Conservation (phyloP, 345 rosid species). For the Psidium guajava region DNA sequence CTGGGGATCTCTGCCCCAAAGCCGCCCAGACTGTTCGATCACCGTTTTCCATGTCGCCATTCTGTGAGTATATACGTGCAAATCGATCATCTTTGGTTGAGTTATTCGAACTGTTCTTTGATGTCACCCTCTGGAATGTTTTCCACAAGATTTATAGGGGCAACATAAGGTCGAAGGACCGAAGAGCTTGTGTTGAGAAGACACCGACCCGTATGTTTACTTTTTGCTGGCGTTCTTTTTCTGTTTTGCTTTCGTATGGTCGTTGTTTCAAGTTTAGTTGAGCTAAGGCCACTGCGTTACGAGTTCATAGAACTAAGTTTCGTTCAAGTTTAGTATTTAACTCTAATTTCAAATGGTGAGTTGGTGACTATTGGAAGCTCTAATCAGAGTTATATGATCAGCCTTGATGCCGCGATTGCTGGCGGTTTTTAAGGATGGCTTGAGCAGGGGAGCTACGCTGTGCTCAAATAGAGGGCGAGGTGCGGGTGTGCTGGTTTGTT, state of each 20-base stretch:
- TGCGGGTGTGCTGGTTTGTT: conserved; percentile 6
- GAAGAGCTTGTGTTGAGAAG: background rate
- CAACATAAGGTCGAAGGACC: conserved; percentile 7
- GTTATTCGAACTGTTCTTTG: background rate
- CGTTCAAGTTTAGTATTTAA: background rate
- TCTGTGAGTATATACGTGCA: conserved; percentile 16
- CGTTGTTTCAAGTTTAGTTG: background rate
- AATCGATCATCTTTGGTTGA: background rate
- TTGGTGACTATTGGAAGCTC: background rate
- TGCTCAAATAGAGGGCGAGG: background rate
- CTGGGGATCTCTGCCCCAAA: conserved; percentile 27
- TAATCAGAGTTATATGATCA: background rate
- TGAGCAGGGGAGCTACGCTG: background rate
- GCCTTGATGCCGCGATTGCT: background rate
- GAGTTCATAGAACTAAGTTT: background rate
- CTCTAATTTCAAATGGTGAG: background rate
- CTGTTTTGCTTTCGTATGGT: background rate
- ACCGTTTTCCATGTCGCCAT: background rate
- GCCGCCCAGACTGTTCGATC: conserved; percentile 13
- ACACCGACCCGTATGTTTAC: conserved; percentile 16
- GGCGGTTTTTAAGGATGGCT: background rate
- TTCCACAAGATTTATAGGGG: conserved; percentile 23
- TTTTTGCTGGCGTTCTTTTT: background rate
- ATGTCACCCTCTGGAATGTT: background rate
- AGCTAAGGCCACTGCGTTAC: background rate